Evolutionary conservation across 2,329 filamentous ascomycete species (phyloP), one percentile per base, ranked within the genome.

Genomic region (Neodidymelliopsis sp.): DNA sequence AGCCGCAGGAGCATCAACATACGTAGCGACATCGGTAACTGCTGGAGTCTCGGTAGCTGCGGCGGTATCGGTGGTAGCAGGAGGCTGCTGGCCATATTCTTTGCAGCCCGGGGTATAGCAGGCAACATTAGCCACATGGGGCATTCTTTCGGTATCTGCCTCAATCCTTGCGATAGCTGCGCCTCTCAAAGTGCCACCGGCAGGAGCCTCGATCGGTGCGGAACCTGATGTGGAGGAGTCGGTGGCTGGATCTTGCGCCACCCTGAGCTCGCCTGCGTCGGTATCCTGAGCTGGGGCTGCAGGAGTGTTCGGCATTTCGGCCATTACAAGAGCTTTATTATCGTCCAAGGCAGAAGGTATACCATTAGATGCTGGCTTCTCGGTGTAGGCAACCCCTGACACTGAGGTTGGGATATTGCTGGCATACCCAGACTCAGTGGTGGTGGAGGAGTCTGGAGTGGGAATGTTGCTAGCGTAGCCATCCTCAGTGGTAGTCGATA

Each of bases 291-390:
- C n/a, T n/a, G n/a, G n/a, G n/a, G n/a, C n/a, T n/a, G 18, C 13
- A 10, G 25, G 18, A 2, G 18, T 7, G 12, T 15, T 39, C 2
- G 47, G 39, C 28, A 49, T 44, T 19, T 49, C 47, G 15, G 40
- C 47, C 47, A 49, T 49, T 16, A 49, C 39, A 3, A 49, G 3
- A 24, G 47, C 47, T 28, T 34, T 44, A 23, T 3, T 30, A 11
- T 35, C 23, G 10, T 49, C 47, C 13, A 35, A 16, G 8, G 34
- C 35, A 16, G 47, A 40, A 11, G 4, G 23, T 9, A 44, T 16
- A 19, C 9, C n/a, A n/a, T 49, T 34, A 19, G 29, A 23, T 2
- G 47, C 34, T 2, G 47, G 34, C 3, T 44, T 28, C 6, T 37
- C 16, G 2, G 47, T 44, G 10, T 44, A 49, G 12, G 47, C 39